A percentile compares a stretch with the other conserved stretches of the same genome.
Conservation (phyloP, 257 asterid species). For the Scutellaria galericulata region DNA sequence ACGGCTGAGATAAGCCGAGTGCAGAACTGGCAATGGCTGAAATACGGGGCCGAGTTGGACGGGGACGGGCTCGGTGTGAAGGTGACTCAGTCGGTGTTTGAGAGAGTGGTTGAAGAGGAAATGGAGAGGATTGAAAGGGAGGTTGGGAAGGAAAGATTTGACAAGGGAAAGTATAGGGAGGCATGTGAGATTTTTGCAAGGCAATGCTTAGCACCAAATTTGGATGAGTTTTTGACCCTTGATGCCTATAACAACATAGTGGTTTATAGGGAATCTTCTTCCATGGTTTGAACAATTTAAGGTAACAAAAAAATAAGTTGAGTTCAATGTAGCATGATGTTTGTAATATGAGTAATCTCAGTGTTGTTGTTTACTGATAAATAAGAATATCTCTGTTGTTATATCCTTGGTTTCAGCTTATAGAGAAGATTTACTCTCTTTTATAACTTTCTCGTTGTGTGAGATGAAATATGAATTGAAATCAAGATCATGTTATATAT, state of each 20-base stretch:
- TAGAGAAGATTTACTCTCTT: not conserved
- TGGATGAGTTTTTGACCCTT: conserved; percentile 82
- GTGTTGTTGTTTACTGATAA: not conserved
- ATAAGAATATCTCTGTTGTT: not conserved
- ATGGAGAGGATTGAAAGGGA: conserved; percentile 80
- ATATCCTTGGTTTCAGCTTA: not conserved
- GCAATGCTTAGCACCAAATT: conserved; percentile 60
- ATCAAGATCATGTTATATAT: too few relatives aligned
- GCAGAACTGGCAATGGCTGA: conserved; percentile 97
- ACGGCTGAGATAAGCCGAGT: conserved; percentile 97
- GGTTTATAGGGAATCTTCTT: conserved; percentile 44
- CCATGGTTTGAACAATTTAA: conserved; percentile 43
- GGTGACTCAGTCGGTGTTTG: conserved; percentile 61
- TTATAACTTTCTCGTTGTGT: not conserved
- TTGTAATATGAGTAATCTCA: not conserved
- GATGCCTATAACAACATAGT: conserved; percentile 72
- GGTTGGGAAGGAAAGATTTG: conserved; percentile 66
- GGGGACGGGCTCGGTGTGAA: conserved; percentile 74
- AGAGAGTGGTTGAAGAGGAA: conserved; percentile 75
- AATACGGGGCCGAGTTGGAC: conserved; percentile 66
- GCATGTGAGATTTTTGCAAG: conserved; percentile 70
- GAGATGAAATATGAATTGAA: too few relatives aligned
- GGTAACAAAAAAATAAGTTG: not conserved
- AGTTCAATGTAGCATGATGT: not conserved
- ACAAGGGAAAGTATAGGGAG: conserved; percentile 64